Percentiles rank a stretch among this genome's conserved stretches.
These are phyloP conservation scores for Aspergillus homomorphus DNA, from an alignment of 495 filamentous ascomycete genomes.

Conservation along the genomic window DNA sequence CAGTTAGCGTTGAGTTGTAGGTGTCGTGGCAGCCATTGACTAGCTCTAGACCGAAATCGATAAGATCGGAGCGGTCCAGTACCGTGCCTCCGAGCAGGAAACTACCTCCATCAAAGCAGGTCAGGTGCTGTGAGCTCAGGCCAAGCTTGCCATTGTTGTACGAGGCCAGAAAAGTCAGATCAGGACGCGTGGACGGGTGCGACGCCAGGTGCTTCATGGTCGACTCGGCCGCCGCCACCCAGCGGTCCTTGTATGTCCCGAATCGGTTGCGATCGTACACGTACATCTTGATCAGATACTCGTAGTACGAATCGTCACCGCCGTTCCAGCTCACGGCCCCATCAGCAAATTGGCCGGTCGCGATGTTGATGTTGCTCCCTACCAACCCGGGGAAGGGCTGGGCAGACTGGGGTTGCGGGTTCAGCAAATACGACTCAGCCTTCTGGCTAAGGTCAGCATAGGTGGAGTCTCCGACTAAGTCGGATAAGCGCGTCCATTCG, in stretches of 20 bases:
- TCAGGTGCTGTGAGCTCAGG: conserved; percentile 61
- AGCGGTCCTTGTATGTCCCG: conserved; percentile 62
- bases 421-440: conserved; percentile 69
- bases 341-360: conserved; percentile 64
- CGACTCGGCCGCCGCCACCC: conserved; percentile 75
- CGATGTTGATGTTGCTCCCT: conserved; percentile 63
- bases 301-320: conserved; percentile 80
- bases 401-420: conserved; percentile 56
- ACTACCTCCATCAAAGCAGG: conserved; percentile 84
- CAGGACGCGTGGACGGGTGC: conserved; percentile 65
- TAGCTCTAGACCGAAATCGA: conserved; percentile 71
- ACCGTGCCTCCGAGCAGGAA: conserved; percentile 82
- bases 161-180: conserved; percentile 71
- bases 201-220: conserved; percentile 68
- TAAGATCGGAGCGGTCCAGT: conserved; percentile 59
- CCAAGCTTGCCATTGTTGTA: conserved; percentile 52
- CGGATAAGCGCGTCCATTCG: conserved; percentile 82
- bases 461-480: conserved; percentile 63
- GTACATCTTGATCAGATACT: conserved; percentile 94
- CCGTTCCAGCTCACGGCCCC: conserved; percentile 74
- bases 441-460: conserved; percentile 67
- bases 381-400: conserved; percentile 79
- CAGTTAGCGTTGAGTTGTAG: conserved; percentile 63
- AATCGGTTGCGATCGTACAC: conserved; percentile 72
- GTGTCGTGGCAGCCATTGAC: conserved; percentile 73